These are phyloP conservation scores for Deinandra increscens DNA, from an alignment of 129 eudicot genomes.

Conservation along the genomic window DNA sequence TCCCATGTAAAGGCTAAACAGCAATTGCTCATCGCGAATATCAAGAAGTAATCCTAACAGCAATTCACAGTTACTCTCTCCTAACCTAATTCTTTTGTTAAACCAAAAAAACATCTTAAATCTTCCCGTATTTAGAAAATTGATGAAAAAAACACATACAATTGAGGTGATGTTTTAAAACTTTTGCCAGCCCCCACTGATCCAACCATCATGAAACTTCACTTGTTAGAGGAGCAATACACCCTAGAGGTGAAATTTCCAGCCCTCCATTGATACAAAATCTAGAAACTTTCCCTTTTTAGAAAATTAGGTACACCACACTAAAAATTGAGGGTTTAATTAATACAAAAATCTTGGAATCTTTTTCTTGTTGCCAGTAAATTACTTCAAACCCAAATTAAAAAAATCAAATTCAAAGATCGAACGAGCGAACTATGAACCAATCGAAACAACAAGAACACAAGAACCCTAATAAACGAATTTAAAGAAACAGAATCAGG, in stretches of 20 bases:
- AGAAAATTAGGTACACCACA: neutral
- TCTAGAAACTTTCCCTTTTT: conserved; percentile 7
- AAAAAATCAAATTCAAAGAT: conserved; percentile 11
- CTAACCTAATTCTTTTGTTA: neutral
- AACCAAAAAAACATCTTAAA: neutral
- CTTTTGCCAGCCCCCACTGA: neutral
- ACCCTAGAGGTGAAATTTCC: conserved; percentile 11
- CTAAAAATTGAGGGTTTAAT: neutral
- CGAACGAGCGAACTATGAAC: conserved; percentile 1
- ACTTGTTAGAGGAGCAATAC: neutral
- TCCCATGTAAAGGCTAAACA: neutral
- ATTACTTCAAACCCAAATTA: conserved; percentile 18
- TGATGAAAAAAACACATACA: conserved; percentile 3
- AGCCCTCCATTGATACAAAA: neutral
- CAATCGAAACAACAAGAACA: neutral
- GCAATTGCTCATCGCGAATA: neutral
- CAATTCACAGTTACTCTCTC: neutral
- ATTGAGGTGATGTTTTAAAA: neutral
- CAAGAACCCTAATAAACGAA: neutral
- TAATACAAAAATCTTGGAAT: neutral
- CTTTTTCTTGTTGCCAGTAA: neutral
- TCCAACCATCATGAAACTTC: neutral
- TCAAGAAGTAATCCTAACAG: neutral
- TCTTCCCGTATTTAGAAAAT: conserved; percentile 2
- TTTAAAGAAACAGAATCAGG: neutral